Evolutionary conservation across 176 grass and related monocot genomes (phyloP).

Genomic region (Phoenix roebelenii): DNA sequence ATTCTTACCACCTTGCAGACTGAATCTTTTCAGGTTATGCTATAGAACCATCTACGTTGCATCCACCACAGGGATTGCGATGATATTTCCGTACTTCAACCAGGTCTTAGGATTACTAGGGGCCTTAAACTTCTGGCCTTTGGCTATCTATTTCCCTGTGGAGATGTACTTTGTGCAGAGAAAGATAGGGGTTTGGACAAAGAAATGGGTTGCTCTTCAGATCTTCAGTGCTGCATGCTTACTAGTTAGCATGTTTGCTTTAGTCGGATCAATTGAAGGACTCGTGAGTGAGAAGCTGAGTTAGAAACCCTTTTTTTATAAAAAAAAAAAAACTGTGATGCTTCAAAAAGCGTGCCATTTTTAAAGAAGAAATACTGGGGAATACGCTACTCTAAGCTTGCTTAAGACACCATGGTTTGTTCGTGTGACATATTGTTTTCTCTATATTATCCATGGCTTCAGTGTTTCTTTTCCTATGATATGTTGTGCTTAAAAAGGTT

Average conservation of each 20-base stretch:
- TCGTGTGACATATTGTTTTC: too few species aligned
- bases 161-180: slow-evolving; percentile 67
- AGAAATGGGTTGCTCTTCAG: slow-evolving; percentile 39
- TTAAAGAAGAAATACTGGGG: too few species aligned
- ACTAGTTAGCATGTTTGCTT: slow-evolving; percentile 36
- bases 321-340: too few species aligned
- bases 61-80: slow-evolving; percentile 47
- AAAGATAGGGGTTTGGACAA: slow-evolving; percentile 41
- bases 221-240: slow-evolving; percentile 40
- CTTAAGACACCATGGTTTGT: too few species aligned
- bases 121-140: slow-evolving; percentile 58
- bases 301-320: too few species aligned
- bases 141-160: slow-evolving; percentile 69
- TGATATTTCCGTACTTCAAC: slow-evolving; percentile 82
- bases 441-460: too few species aligned
- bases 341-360: too few species aligned
- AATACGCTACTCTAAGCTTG: too few species aligned
- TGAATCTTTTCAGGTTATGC: slow-evolving; percentile 43
- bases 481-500: too few species aligned
- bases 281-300: slow-evolving; percentile 26
- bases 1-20: slow-evolving; percentile 8
- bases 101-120: slow-evolving; percentile 58
- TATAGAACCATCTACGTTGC: slow-evolving; percentile 52
- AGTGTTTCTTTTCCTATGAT: too few species aligned
- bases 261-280: slow-evolving; percentile 54